Conservation (phyloP, 352 stramenopile genomes). For the Globisporangium camurandrum region DNA sequence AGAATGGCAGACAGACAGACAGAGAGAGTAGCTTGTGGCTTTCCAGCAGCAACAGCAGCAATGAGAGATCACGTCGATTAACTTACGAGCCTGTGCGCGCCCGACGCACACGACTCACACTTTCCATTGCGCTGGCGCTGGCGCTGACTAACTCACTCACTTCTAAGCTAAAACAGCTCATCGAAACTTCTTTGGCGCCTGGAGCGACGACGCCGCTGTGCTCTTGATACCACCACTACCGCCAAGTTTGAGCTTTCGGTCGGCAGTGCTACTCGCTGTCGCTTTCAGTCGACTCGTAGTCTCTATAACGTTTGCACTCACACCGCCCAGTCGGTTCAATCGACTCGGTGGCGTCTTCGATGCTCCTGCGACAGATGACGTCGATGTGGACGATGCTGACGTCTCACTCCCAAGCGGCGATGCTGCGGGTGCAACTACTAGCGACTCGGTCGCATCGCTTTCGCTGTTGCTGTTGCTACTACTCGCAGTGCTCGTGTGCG, state of each 20-base stretch:
- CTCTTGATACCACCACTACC: conserved; percentile 1
- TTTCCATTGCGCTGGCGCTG: too few relatives aligned
- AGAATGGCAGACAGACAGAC: too few relatives aligned
- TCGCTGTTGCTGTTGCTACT: conserved; percentile 10
- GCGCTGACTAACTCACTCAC: conserved; percentile 9
- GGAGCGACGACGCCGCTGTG: conserved; percentile 6
- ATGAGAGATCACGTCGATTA: too few relatives aligned
- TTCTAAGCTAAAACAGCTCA: conserved; percentile 2
- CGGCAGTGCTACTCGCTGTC: conserved; percentile 1
- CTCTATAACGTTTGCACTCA: too few relatives aligned
- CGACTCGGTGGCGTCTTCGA: too few relatives aligned
- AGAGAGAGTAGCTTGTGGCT: too few relatives aligned
- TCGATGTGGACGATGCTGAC: too few relatives aligned
- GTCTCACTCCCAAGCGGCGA: too few relatives aligned
- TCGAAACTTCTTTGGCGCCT: conserved; percentile 11
- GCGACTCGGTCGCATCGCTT: background rate
- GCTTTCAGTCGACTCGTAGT: conserved; percentile 9
- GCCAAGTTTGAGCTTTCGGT: conserved; percentile 14
- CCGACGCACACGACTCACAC: conserved; percentile 2
- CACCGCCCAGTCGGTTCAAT: too few relatives aligned
- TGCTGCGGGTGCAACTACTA: background rate
- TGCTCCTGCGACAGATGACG: too few relatives aligned
- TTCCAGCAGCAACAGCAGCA: too few relatives aligned
- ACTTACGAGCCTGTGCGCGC: background rate
- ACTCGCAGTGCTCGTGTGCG: conserved; percentile 13